Percentiles rank a stretch among this genome's conserved stretches.
Evolutionary conservation across 2,329 filamentous ascomycete species (phyloP).

Genomic region (Dactylellina cionopaga): DNA sequence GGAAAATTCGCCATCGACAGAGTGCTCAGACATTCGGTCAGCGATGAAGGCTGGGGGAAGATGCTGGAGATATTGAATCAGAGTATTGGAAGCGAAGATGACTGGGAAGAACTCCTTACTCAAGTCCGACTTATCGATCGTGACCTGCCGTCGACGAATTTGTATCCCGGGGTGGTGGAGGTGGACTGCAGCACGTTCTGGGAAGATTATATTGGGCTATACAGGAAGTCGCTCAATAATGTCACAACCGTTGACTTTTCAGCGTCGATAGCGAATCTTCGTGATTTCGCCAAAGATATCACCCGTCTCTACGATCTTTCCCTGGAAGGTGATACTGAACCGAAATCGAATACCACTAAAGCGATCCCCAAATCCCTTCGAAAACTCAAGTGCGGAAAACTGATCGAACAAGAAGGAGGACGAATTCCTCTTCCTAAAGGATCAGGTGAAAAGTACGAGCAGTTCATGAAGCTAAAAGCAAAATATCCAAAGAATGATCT

Average conservation of each 20-base stretch:
- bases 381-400: too few relatives aligned
- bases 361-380: too few relatives aligned
- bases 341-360: not conserved
- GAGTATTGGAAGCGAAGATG: conserved; percentile 17
- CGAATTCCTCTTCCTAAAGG: conserved; percentile 22
- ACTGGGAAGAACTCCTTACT: conserved; percentile 25
- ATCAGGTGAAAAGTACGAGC: conserved; percentile 30
- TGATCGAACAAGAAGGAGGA: conserved; percentile 19
- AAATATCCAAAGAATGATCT: conserved; percentile 28
- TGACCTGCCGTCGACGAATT: conserved; percentile 31
- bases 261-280: conserved; percentile 31
- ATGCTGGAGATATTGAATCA: conserved; percentile 12
- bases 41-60: conserved; percentile 6
- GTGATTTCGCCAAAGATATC: conserved; percentile 31
- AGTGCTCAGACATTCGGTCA: conserved; percentile 29
- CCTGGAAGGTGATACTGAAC: not conserved
- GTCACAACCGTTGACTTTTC: conserved; percentile 35
- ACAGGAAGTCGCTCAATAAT: conserved; percentile 29
- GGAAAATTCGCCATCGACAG: conserved; percentile 24
- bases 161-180: conserved; percentile 15
- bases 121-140: conserved; percentile 16
- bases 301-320: conserved; percentile 13
- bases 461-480: conserved; percentile 41
- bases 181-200: conserved; percentile 20
- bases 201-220: conserved; percentile 23